Base-by-base conservation (phyloP, 495 filamentous ascomycete genomes). In the Xylaria flabelliformis region DNA sequence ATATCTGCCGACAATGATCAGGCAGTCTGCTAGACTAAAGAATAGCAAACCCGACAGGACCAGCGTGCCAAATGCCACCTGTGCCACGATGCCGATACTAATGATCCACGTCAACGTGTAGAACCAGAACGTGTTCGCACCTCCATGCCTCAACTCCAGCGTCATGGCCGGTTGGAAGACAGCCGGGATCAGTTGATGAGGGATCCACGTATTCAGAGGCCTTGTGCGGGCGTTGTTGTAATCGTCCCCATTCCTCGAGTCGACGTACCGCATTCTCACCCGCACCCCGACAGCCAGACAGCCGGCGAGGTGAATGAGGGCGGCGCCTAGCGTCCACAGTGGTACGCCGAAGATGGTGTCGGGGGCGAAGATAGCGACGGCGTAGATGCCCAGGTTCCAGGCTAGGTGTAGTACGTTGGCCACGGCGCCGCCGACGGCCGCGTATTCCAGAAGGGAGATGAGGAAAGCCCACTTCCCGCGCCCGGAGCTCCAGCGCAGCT, bases 31-130 rank as follows among this genome's bases (percentile, higher is more conserved):
- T 19, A 62, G 36, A 29, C 66, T 62, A 42, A 76, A 76, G 69
- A 76, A 76, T 7, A 75, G 46, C 73, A 76, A 29, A 24, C 74
- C 72, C 19, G 74, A 76, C 26, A 76, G 56, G n/a, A 70, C 69
- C 21, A 76, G 62, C 32, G 73, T 76, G 42, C 74, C 74, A 15
- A 75, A 76, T 1, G 75, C 55, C 6, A 76, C 67, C 26, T 69
- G 67, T 2, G 67, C 67, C 42, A 69, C 0, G 67, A 69, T 69
- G 39, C 67, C 67, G 55, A 69, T 62, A 17, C 56, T 69, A 9
- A 69, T 69, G 41, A 46, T 41, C 67, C 67, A 69, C 4, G 53
- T 69, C 44, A 69, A n/a, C 41, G 29, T 6, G 67, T 69, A 62
- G 67, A 69, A 69, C 65, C 65, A 67, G 50, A 67, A 67, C 7